Evolutionary conservation across 495 filamentous ascomycete species (phyloP).

Genomic region (Xylaria castorea): DNA sequence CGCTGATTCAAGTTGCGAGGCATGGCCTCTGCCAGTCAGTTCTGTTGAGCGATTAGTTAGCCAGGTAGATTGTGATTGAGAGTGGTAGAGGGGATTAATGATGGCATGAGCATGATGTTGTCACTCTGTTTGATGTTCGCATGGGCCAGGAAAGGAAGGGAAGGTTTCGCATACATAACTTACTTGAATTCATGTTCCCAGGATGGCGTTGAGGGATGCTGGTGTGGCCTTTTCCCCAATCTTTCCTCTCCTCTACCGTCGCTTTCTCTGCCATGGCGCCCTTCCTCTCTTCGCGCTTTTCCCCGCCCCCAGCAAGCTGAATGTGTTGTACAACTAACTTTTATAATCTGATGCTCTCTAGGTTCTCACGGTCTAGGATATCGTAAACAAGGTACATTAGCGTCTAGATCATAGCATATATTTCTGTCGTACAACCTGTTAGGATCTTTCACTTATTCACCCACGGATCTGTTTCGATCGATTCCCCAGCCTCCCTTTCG

Average conservation of each 20-base stretch:
- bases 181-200: slow-evolving; percentile 20
- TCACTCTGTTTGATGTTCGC: neutral
- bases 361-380: neutral
- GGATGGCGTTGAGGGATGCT: slow-evolving; percentile 21
- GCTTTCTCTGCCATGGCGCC: neutral
- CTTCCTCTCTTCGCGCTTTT: neutral
- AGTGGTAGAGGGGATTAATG: neutral
- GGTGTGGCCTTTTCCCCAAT: slow-evolving; percentile 9
- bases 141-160: neutral
- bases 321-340: neutral
- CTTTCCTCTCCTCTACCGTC: neutral
- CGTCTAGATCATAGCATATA: neutral
- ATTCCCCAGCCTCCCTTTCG: neutral
- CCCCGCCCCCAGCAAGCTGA: neutral
- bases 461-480: neutral
- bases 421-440: neutral
- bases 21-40: neutral
- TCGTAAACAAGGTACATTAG: neutral
- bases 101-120: neutral
- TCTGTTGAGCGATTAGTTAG: slow-evolving; percentile 12
- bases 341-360: neutral
- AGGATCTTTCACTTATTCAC: neutral
- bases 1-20: slow-evolving; percentile 14
- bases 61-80: neutral
- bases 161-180: slow-evolving; percentile 2